A percentile compares a stretch with the other conserved stretches of the same genome.
Conservation (phyloP, 2,329 filamentous ascomycete genomes). For the Colletotrichum acutatum region DNA sequence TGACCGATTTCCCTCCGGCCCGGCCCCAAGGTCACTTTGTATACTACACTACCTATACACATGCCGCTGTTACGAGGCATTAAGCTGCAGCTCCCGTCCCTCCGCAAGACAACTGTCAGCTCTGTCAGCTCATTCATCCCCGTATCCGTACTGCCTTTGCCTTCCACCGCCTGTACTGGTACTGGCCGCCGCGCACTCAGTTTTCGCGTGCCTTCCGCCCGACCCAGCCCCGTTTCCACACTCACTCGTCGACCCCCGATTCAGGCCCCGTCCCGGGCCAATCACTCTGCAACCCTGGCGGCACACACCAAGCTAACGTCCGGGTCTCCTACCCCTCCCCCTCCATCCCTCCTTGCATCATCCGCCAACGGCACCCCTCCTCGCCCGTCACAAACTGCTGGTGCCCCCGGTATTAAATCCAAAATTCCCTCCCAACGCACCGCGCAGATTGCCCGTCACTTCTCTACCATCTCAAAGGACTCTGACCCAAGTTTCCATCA, state of each 20-base stretch:
- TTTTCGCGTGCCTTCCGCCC: conserved; percentile 27
- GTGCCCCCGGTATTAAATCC: conserved; percentile 38
- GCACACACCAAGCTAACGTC: conserved; percentile 39
- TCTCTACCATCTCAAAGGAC: conserved; percentile 51
- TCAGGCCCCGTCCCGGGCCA: conserved; percentile 40
- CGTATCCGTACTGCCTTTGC: conserved; percentile 3
- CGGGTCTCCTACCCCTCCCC: conserved; percentile 43
- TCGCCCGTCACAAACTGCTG: conserved; percentile 30
- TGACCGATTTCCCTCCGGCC: conserved; percentile 2
- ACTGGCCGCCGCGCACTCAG: conserved; percentile 9
- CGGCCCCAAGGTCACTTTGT: conserved; percentile 9
- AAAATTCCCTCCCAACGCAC: conserved; percentile 63
- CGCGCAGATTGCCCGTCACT: conserved; percentile 65
- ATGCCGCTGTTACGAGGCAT: conserved; percentile 33
- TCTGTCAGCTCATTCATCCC: conserved; percentile 1
- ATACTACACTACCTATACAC: conserved; percentile 15
- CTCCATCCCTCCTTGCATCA: conserved; percentile 43
- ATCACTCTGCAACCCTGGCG: conserved; percentile 44
- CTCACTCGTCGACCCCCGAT: conserved; percentile 34
- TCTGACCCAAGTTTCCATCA: conserved; percentile 37
- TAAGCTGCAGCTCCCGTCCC: conserved; percentile 26
- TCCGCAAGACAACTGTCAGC: conserved; percentile 22
- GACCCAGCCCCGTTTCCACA: conserved; percentile 32
- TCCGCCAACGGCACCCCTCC: conserved; percentile 36
- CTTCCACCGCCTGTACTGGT: conserved; percentile 5